Conservation (phyloP, 148 eudicot genomes). For the Silene latifolia region DNA sequence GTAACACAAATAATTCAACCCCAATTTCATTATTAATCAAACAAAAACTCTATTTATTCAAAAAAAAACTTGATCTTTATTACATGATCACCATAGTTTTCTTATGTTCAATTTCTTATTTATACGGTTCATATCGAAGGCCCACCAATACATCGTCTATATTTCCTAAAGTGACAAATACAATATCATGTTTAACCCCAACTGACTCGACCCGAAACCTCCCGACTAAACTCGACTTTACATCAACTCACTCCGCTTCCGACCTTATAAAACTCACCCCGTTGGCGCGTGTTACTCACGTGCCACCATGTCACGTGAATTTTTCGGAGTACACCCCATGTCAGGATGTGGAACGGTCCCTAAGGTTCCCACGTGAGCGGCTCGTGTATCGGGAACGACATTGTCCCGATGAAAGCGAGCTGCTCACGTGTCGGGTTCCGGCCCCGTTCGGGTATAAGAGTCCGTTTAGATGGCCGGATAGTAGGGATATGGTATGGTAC, state of each 20-base stretch:
- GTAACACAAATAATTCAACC: neutral
- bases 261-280: conserved; percentile 15
- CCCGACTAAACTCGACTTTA: conserved; percentile 47
- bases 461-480: conserved; percentile 84
- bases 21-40: conserved; percentile 5
- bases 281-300: conserved; percentile 35
- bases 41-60: conserved; percentile 14
- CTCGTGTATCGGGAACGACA: conserved; percentile 68
- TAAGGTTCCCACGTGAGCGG: conserved; percentile 46
- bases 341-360: conserved; percentile 57
- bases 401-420: conserved; percentile 53
- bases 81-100: conserved; percentile 15
- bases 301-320: conserved; percentile 46
- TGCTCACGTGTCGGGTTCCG: conserved; percentile 57
- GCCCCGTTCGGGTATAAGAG: conserved; percentile 60
- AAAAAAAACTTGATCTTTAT: conserved; percentile 22
- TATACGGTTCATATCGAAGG: conserved; percentile 30
- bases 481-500: conserved; percentile 70
- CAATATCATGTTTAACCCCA: conserved; percentile 14
- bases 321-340: conserved; percentile 78
- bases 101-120: conserved; percentile 29
- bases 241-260: conserved; percentile 48
- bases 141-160: conserved; percentile 13
- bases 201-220: neutral
- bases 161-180: conserved; percentile 18